These are phyloP conservation scores for Fragilaria crotonensis DNA, from an alignment of 108 stramenopile genomes.

Conservation along the genomic window DNA sequence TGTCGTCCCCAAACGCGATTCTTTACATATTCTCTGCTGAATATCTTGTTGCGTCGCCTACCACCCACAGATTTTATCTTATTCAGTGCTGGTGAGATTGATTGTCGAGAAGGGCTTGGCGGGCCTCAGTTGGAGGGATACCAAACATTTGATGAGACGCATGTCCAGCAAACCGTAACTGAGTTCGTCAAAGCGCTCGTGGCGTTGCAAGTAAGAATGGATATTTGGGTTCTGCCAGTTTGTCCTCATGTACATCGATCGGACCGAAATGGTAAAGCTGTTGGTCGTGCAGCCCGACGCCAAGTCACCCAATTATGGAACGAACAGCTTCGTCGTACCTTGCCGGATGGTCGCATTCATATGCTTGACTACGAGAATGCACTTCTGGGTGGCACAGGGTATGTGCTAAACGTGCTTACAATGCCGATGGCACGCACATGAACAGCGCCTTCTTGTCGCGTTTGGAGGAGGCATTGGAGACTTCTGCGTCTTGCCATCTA, in stretches of 20 bases:
- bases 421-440: conserved; percentile 59
- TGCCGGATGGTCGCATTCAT: conserved; percentile 5
- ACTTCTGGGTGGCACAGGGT: conserved; percentile 23
- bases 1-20: conserved; percentile 25
- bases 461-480: conserved; percentile 29
- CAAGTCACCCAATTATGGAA: conserved; percentile 41
- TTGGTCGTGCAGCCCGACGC: conserved; percentile 33
- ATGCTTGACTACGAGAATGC: conserved; percentile 30
- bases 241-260: conserved; percentile 44
- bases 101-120: conserved; percentile 56
- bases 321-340: conserved; percentile 23
- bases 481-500: no score
- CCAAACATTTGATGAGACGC: conserved; percentile 8
- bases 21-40: conserved; percentile 41
- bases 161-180: conserved; percentile 28
- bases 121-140: conserved; percentile 37
- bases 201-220: conserved; percentile 5
- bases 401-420: conserved; percentile 34
- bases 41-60: conserved; percentile 17
- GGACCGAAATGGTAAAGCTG: conserved; percentile 33
- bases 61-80: conserved; percentile 9
- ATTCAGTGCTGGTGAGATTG: conserved; percentile 60
- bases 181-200: conserved; percentile 29
- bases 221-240: conserved; percentile 38
- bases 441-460: conserved; percentile 39